Evolutionary conservation across 305 asterid genomes (phyloP).

Genomic region (Fraxinus baroniana): DNA sequence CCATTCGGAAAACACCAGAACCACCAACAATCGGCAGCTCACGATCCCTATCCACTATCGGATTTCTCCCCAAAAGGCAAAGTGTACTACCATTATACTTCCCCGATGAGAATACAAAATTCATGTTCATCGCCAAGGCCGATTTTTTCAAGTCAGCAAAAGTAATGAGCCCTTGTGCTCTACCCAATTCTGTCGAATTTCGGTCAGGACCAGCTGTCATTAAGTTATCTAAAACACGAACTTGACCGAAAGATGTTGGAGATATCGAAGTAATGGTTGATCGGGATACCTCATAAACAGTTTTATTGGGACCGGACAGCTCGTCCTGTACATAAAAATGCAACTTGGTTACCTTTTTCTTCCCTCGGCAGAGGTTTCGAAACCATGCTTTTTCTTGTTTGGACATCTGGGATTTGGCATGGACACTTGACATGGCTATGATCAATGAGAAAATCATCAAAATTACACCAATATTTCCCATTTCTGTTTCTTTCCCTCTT

Average conservation of each 20-base stretch:
- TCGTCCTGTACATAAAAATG: background rate
- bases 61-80: conserved; percentile 20
- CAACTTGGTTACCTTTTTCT: background rate
- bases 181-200: background rate
- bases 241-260: background rate
- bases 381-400: background rate
- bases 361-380: background rate
- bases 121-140: conserved; percentile 1
- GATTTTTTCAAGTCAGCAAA: background rate
- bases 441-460: background rate
- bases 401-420: background rate
- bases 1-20: conserved; percentile 19
- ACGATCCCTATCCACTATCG: background rate
- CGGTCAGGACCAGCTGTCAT: background rate
- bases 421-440: background rate
- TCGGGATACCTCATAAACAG: background rate
- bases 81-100: conserved; percentile 17
- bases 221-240: background rate
- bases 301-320: background rate
- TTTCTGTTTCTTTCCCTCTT: background rate
- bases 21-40: conserved; percentile 30
- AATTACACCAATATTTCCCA: background rate
- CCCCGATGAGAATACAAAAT: conserved; percentile 2
- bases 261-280: background rate
- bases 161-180: conserved; percentile 10